Base-by-base conservation (phyloP, 2,329 filamentous ascomycete genomes). In the Botrytis pseudocinerea region DNA sequence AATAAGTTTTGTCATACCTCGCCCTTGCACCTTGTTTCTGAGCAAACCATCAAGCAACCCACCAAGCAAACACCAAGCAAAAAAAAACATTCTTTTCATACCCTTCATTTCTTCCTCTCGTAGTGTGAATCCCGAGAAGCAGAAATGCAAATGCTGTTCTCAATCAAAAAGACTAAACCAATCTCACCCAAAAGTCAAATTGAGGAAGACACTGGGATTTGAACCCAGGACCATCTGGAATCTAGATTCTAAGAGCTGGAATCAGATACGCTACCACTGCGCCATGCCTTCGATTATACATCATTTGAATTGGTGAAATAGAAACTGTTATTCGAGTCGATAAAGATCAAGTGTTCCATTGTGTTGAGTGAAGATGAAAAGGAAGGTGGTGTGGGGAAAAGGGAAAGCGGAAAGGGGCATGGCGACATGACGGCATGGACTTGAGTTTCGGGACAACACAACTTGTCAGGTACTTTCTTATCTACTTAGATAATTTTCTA, bases 161-260 rank as follows among this genome's bases (percentile, higher is more conserved):
- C 51, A 18, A 28, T 1, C n/a, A 3, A 66, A 66, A 32, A 25
- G 4, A 28, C 28, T 3, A 9, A 1, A 28, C 51, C 10, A 54
- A 18, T 1, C 1, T 18, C 2, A 8, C 4, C 5, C 48, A 60
- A 44, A 20, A 7, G 7, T 2, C 20, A 25, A 61, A 18, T 10
- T 1, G 35, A 22, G 51, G 46, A 72, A 54, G 48, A 70, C 61
- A 68, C 73, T 72, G 74, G 72, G 72, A 73, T 73, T 75, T 75
- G 74, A 57, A 68, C 65, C 48, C 48, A 57, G 48, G 48, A 68
- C 65, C 75, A 73, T 75, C 76, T 76, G 74, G 75, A 75, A 72
- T 71, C 72, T 63, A 75, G 74, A 75, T 76, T 76, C 63, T 73
- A 74, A 6, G 25, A 44, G 40, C 57, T 62, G 54, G 51, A 69